These are phyloP conservation scores for Nepenthes alata DNA, from an alignment of 179 eudicot genomes.

Conservation along the genomic window DNA sequence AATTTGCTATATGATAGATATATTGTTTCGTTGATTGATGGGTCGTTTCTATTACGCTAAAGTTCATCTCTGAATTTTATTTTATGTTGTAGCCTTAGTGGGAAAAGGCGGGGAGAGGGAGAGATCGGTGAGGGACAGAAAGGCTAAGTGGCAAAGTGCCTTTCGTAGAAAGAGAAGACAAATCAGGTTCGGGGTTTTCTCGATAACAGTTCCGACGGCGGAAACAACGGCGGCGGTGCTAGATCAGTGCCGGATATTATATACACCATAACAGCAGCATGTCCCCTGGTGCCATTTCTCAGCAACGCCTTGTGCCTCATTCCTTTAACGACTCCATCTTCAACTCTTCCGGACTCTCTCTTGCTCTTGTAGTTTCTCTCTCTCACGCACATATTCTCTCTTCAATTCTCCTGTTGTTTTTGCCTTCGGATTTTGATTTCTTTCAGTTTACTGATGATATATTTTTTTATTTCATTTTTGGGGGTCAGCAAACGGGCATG, in stretches of 20 bases:
- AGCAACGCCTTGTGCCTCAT: constrained; percentile 27
- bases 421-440: not conserved
- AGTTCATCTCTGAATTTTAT: too few species aligned
- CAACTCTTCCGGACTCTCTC: constrained; percentile 89
- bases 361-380: constrained; percentile 50
- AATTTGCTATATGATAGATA: too few species aligned
- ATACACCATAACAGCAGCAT: constrained; percentile 27
- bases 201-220: constrained; percentile 32
- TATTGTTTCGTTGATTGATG: too few species aligned
- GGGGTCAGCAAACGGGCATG: constrained; percentile 65
- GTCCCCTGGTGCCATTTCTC: constrained; percentile 42
- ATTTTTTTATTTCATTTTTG: constrained; percentile 1
- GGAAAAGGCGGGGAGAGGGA: not conserved
- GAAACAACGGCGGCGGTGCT: constrained; percentile 22
- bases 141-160: too few species aligned
- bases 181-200: constrained; percentile 90
- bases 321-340: constrained; percentile 59
- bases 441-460: not conserved
- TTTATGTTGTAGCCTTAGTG: not conserved
- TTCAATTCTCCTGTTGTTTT: not conserved
- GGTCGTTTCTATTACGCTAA: too few species aligned
- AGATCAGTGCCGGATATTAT: constrained; percentile 32
- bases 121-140: not conserved
- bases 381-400: not conserved
- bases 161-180: not conserved